A percentile compares a stretch with the other conserved stretches of the same genome.
Evolutionary conservation across 352 stramenopile species (phyloP).

Genomic region (Peronospora belbahrii): DNA sequence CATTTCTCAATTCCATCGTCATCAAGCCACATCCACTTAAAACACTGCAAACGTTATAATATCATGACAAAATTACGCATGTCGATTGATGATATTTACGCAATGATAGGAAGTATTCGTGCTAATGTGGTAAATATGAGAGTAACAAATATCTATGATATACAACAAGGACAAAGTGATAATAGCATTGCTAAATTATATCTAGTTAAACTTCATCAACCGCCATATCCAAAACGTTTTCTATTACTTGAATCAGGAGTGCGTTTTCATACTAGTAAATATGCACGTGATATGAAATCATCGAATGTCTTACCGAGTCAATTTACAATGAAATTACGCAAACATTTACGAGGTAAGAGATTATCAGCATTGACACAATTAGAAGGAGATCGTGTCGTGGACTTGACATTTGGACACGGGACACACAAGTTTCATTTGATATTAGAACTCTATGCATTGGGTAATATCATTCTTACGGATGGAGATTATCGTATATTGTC

Average conservation of each 20-base stretch:
- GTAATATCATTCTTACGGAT: constrained; percentile 97
- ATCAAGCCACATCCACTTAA: too few species aligned
- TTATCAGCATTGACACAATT: constrained; percentile 91
- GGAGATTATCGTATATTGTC: constrained; percentile 91
- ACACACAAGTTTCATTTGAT: constrained; percentile 89
- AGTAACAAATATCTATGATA: constrained; percentile 96
- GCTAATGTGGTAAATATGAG: constrained; percentile 87
- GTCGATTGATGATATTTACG: constrained; percentile 84
- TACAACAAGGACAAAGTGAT: constrained; percentile 59
- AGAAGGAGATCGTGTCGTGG: constrained; percentile 92
- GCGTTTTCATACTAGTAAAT: constrained; percentile 94
- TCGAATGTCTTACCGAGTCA: constrained; percentile 81
- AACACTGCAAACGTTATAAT: background rate
- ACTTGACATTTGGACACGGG: constrained; percentile 93
- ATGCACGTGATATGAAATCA: constrained; percentile 53
- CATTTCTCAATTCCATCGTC: too few species aligned
- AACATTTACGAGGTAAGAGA: constrained; percentile 92
- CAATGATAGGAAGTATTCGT: constrained; percentile 78
- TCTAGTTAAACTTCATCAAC: constrained; percentile 89
- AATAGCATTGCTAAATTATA: constrained; percentile 90
- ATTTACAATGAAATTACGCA: constrained; percentile 97
- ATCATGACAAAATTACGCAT: constrained; percentile 85
- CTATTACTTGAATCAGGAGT: constrained; percentile 94
- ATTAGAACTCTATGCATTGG: constrained; percentile 94
- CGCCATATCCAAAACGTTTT: constrained; percentile 88